phyloP scores from a whole-genome alignment of 345 rosid species.

The Rhodomyrtus tomentosa region DNA sequence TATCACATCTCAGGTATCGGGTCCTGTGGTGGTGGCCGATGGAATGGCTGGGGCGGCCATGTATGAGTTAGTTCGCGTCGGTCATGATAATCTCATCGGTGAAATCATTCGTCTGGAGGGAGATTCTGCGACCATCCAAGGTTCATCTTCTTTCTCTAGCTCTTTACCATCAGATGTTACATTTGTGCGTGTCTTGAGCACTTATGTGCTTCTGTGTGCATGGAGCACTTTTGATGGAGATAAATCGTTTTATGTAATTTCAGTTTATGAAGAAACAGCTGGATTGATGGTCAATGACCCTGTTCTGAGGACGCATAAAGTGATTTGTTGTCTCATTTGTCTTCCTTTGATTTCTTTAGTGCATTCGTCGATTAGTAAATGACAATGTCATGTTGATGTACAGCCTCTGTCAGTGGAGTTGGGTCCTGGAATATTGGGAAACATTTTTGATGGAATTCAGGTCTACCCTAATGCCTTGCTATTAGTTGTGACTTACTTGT shows the following conservation, averaged over 20 bases:
- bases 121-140: constrained; percentile 98
- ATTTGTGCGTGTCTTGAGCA: background rate
- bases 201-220: background rate
- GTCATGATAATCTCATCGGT: constrained; percentile 90
- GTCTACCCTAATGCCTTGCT: constrained; percentile 17
- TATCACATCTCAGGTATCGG: constrained; percentile 59
- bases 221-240: background rate
- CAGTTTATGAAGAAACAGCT: constrained; percentile 97
- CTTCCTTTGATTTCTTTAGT: background rate
- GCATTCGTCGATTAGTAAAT: constrained; percentile 1
- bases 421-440: constrained; percentile 98
- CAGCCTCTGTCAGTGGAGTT: constrained; percentile 98
- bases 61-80: constrained; percentile 99
- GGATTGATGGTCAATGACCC: constrained; percentile 95
- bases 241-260: background rate
- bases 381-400: constrained; percentile 8
- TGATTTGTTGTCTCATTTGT: background rate
- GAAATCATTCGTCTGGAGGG: constrained; percentile 99
- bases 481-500: background rate
- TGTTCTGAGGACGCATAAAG: constrained; percentile 90
- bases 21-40: constrained; percentile 97
- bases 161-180: background rate
- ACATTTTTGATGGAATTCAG: constrained; percentile 99
- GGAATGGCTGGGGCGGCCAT: constrained; percentile 99
- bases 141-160: constrained; percentile 10